Conservation (phyloP, 169 alveolate species). For the Amoebophrya sp. region DNA sequence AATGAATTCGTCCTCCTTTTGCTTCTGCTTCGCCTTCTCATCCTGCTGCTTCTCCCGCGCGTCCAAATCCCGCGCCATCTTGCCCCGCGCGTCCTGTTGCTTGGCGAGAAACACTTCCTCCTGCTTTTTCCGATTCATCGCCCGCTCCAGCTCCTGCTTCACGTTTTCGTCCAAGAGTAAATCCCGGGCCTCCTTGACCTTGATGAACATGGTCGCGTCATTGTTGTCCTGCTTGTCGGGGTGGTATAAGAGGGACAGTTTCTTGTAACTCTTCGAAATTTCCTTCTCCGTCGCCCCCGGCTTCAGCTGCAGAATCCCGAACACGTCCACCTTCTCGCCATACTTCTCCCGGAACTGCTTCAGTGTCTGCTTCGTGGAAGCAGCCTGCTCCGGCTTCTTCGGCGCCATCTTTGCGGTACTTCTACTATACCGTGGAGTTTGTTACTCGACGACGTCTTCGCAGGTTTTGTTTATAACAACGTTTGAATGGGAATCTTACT, state of each 20-base stretch:
- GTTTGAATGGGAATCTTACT: no score
- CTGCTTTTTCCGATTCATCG: background rate
- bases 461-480: no score
- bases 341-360: background rate
- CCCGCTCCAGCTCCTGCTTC: background rate
- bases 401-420: background rate
- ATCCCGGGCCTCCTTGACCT: background rate
- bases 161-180: background rate
- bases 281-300: background rate
- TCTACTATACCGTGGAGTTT: no score
- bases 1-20: background rate
- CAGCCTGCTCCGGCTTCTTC: background rate
- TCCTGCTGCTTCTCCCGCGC: background rate
- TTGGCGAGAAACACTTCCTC: background rate
- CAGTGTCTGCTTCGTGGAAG: background rate
- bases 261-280: background rate
- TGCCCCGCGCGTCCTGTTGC: background rate
- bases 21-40: background rate
- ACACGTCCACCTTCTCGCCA: background rate
- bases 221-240: constrained; percentile 1
- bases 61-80: background rate
- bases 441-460: no score
- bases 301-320: background rate
- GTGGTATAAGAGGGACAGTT: background rate
- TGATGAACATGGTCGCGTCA: background rate